These are phyloP conservation scores for Blastobotrys illinoisensis DNA, from an alignment of 1,139 yeast genomes.

Conservation along the genomic window DNA sequence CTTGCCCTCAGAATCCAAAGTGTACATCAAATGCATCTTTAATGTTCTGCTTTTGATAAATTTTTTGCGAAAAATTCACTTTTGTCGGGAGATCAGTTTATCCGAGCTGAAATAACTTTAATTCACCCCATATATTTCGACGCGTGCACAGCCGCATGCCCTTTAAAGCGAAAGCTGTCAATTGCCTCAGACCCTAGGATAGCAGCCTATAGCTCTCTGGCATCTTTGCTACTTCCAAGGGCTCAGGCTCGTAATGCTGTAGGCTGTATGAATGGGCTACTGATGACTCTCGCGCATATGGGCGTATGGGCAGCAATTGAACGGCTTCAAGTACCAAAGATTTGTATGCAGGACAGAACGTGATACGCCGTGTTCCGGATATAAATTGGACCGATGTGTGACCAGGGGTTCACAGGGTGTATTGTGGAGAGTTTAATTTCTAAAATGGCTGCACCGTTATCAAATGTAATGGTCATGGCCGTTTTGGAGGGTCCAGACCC, in stretches of 20 bases:
- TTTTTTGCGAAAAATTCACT: not conserved
- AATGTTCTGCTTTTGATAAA: not conserved
- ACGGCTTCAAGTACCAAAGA: too few species aligned
- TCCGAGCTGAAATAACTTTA: not conserved
- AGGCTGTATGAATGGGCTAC: too few species aligned
- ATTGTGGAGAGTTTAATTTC: not conserved
- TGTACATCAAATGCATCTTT: conserved; percentile 97
- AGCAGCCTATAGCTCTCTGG: too few species aligned
- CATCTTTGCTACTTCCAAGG: too few species aligned
- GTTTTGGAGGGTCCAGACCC: not conserved
- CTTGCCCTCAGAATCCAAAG: conserved; percentile 89
- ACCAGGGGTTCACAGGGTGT: not conserved
- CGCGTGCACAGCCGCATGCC: not conserved
- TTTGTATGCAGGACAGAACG: too few species aligned
- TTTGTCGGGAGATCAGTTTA: not conserved
- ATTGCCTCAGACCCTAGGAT: too few species aligned
- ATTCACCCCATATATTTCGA: not conserved
- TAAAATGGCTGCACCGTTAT: not conserved
- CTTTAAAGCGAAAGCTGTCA: too few species aligned
- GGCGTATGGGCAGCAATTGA: too few species aligned
- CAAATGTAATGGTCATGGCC: not conserved
- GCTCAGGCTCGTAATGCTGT: too few species aligned
- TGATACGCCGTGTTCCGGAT: not conserved
- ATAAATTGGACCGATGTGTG: not conserved
- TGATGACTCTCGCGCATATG: too few species aligned